Evolutionary conservation across 2,329 filamentous ascomycete genomes (phyloP).

Genomic region (Mariannaea sp.): DNA sequence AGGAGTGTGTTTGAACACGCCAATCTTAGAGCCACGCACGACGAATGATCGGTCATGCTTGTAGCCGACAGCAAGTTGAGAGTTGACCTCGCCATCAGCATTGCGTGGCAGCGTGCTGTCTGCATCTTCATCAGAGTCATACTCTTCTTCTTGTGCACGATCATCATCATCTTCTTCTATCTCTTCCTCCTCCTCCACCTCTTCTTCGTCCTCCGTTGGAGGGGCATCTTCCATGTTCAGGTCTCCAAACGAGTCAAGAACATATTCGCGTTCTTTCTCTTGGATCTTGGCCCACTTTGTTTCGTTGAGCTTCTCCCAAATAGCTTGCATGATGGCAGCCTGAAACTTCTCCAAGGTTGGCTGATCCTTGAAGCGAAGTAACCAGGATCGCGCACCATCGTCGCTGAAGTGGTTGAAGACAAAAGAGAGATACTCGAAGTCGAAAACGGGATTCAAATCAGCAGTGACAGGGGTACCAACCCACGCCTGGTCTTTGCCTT

Average conservation of each 20-base stretch:
- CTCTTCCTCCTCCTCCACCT: constrained; percentile 59
- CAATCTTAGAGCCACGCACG: constrained; percentile 95
- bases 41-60: constrained; percentile 98
- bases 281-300: constrained; percentile 93
- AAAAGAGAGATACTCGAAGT: constrained; percentile 98
- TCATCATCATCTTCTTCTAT: constrained; percentile 65
- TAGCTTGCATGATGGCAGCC: constrained; percentile 88
- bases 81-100: constrained; percentile 82
- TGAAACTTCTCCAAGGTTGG: constrained; percentile 84
- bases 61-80: constrained; percentile 92
- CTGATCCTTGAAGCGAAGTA: constrained; percentile 88
- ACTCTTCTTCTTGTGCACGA: constrained; percentile 70
- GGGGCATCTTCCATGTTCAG: constrained; percentile 83
- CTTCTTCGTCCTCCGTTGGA: constrained; percentile 50
- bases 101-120: constrained; percentile 72
- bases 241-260: constrained; percentile 93
- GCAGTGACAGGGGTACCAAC: constrained; percentile 82
- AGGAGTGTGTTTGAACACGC: constrained; percentile 94
- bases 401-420: constrained; percentile 97
- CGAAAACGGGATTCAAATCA: constrained; percentile 97
- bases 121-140: constrained; percentile 74
- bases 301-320: constrained; percentile 96
- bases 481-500: constrained; percentile 77
- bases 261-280: constrained; percentile 90
- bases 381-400: constrained; percentile 94